Evolutionary conservation across 2,329 filamentous ascomycete genomes (phyloP).

Genomic region (Talaromyces funiculosus): DNA sequence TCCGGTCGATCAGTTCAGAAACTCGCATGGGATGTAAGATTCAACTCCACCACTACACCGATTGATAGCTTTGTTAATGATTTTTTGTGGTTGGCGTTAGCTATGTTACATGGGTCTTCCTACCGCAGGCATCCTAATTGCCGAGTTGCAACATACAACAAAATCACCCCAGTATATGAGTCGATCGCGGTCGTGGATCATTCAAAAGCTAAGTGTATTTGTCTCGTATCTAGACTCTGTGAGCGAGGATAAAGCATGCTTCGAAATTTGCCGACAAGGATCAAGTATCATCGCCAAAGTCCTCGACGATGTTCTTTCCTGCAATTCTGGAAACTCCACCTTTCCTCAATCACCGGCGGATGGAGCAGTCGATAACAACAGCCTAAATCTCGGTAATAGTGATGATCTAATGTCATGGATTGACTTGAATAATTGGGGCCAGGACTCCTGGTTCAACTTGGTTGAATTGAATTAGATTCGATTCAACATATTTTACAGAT

Average conservation of each 20-base stretch:
- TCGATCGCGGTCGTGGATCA: neutral
- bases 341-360: neutral
- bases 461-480: neutral
- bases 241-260: neutral
- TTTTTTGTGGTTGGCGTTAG: neutral
- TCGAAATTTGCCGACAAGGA: neutral
- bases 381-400: neutral
- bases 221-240: neutral
- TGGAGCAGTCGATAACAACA: neutral
- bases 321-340: neutral
- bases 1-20: neutral
- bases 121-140: constrained; percentile 3
- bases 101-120: constrained; percentile 10
- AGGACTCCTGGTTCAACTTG: neutral
- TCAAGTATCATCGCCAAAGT: neutral
- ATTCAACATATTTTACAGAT: too few relatives aligned
- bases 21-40: neutral
- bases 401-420: neutral
- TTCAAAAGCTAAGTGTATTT: neutral
- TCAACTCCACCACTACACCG: neutral
- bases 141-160: neutral
- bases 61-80: neutral
- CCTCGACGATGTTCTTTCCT: neutral
- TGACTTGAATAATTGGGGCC: neutral
- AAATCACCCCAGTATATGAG: neutral